phyloP scores from a whole-genome alignment of 495 filamentous ascomycete genomes.

The Penicillium macrosclerotiorum region DNA sequence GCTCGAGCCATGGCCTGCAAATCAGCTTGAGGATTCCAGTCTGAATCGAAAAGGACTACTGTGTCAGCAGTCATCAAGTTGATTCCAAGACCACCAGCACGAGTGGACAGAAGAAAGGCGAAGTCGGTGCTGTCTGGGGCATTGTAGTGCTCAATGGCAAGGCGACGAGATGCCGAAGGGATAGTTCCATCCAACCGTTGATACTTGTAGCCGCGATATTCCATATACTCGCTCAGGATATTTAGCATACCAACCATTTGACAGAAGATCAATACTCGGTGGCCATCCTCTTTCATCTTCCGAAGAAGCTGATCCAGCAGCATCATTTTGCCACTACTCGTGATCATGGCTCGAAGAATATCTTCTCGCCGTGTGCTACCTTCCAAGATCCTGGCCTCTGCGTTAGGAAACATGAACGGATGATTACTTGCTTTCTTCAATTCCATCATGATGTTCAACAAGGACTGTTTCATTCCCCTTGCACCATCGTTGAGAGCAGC shows the following conservation, averaged over 20 bases:
- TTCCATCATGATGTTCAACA: constrained; percentile 99
- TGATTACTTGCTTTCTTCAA: constrained; percentile 98
- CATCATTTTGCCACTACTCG: constrained; percentile 99
- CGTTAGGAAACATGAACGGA: constrained; percentile 93
- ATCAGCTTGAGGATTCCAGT: constrained; percentile 99
- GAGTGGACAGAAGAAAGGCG: constrained; percentile 91
- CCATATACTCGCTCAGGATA: constrained; percentile 89
- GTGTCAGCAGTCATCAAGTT: constrained; percentile 99
- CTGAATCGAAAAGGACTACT: constrained; percentile 96
- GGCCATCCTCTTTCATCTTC: constrained; percentile 86
- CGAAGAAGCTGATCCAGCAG: constrained; percentile 87
- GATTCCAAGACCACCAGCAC: constrained; percentile 94
- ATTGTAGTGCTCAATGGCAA: constrained; percentile 98
- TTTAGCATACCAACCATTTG: constrained; percentile 99
- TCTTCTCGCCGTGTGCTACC: constrained; percentile 79
- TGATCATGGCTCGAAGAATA: constrained; percentile 83
- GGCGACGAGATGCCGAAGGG: constrained; percentile 73
- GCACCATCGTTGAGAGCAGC: constrained; percentile 87
- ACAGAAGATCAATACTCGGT: constrained; percentile 96
- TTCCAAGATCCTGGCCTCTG: constrained; percentile 80
- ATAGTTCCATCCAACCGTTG: constrained; percentile 96
- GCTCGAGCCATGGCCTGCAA: constrained; percentile 97
- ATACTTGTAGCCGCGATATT: constrained; percentile 83
- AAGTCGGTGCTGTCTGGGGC: constrained; percentile 91
- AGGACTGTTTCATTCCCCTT: constrained; percentile 83